These are phyloP conservation scores for Hemileccinum impolitum DNA, from an alignment of 768 basidiomycete genomes.

Conservation along the genomic window DNA sequence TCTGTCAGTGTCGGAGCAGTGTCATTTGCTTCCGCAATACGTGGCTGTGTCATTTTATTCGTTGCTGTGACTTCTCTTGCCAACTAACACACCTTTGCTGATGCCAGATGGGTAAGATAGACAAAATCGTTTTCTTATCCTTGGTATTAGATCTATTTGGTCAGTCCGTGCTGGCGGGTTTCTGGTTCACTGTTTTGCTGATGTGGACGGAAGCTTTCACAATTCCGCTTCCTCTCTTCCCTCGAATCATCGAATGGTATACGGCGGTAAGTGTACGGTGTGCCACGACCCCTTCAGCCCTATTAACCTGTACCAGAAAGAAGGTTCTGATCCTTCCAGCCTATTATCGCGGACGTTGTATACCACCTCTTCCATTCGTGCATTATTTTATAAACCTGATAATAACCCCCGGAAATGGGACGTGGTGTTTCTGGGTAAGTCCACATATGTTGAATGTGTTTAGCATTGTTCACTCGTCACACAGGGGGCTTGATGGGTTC, in stretches of 20 bases:
- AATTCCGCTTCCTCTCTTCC: constrained; percentile 93
- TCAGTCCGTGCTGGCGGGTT: constrained; percentile 25
- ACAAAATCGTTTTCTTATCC: constrained; percentile 84
- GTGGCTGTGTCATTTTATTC: no score
- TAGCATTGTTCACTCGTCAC: constrained; percentile 7
- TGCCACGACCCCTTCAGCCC: not conserved
- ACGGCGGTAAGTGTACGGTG: constrained; percentile 48
- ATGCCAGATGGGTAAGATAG: constrained; percentile 56
- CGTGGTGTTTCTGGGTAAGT: constrained; percentile 81
- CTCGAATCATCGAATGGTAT: constrained; percentile 96
- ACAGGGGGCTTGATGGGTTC: constrained; percentile 89
- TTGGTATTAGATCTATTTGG: constrained; percentile 86
- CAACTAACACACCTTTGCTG: not conserved
- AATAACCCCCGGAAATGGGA: constrained; percentile 83
- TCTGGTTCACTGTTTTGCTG: constrained; percentile 5
- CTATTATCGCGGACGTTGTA: constrained; percentile 71
- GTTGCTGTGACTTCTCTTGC: no score
- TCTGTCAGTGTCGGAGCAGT: no score
- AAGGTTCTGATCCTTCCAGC: constrained; percentile 64
- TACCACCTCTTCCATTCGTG: constrained; percentile 63
- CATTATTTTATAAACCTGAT: constrained; percentile 57
- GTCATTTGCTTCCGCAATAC: no score
- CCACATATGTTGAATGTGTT: not conserved
- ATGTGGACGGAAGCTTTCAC: constrained; percentile 66
- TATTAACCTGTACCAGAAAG: constrained; percentile 45